A percentile compares a stretch with the other conserved stretches of the same genome.
phyloP scores from a whole-genome alignment of 2,329 filamentous ascomycete species.

The Trichoderma aggressivum region DNA sequence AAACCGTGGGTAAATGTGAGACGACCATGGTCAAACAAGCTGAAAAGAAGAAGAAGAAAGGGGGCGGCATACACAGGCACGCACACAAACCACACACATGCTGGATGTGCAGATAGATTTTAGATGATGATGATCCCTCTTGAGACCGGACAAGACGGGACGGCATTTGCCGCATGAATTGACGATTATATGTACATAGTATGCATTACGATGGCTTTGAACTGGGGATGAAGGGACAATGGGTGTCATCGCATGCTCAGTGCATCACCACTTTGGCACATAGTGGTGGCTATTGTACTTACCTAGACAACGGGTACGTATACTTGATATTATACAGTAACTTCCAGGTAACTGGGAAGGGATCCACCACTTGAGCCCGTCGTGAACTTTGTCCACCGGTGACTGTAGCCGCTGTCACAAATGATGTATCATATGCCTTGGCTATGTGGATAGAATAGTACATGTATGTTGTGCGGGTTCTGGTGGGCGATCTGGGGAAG shows the following conservation, averaged over 20 bases:
- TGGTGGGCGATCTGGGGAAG: neutral
- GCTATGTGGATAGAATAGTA: neutral
- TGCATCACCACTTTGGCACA: neutral
- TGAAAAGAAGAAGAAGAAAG: neutral
- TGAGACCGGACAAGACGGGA: constrained; percentile 8
- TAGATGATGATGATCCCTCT: constrained; percentile 21
- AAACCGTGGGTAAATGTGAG: neutral
- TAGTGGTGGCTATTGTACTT: neutral
- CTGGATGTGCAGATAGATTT: constrained; percentile 18
- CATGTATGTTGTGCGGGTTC: neutral
- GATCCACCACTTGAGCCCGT: neutral
- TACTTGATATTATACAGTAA: neutral
- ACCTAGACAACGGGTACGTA: neutral
- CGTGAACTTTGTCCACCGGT: neutral
- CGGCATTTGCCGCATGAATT: constrained; percentile 18
- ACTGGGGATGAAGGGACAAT: neutral
- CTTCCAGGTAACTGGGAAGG: neutral
- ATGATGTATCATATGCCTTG: constrained; percentile 10
- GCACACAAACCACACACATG: neutral
- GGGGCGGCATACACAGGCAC: neutral
- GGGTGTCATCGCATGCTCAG: neutral
- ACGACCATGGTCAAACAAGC: constrained; percentile 1
- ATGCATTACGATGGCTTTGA: neutral
- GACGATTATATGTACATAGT: constrained; percentile 6
- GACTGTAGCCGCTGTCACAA: neutral